Base-by-base conservation (phyloP, 192 early-diverging fungal species). In the Coemansia sp. region DNA sequence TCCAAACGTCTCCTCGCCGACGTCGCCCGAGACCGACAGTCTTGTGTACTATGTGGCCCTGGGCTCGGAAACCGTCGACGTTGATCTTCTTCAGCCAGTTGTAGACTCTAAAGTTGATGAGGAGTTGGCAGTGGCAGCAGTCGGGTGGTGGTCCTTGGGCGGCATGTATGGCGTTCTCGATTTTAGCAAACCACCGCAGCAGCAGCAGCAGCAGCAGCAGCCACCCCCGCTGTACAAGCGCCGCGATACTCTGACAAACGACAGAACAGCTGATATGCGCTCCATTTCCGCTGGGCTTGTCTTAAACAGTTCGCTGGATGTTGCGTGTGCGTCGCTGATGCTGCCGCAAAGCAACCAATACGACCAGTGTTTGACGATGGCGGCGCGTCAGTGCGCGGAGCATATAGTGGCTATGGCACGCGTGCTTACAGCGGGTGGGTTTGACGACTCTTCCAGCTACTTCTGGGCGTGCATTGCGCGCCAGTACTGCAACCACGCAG, bases 121-220 rank as follows among this genome's bases (percentile, higher is more conserved):
- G 15, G 20, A 34, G 1, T 5, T 25, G 37, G 13, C 63, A 37
- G 26, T 30, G 9, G 69, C 8, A 9, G 12, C 67, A 13, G 21
- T 43, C 3, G 53, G 42, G n/a, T 81, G 78, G 78, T 81, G 78
- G 78, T 69, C 78, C 15, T 30, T 75, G 64, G 78, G 78, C 37
- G 78, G 78, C 2, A 68, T 74, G 43, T 68, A 64, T 20, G 68
- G 60, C 18, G 68, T 71, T 4, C 33, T 71, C 2, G 76, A 79
- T 28, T 67, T 70, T 56, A 40, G 56, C 18, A 63, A 53, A 16
- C 21, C 51, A n/a, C 37, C 37, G 1, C 37, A 39, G 45, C 18
- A 26, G 46, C 58, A 45, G 40, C 21, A 40, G 25, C 10, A 57
- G n/a, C n/a, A n/a, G n/a, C n/a, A n/a, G 23, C 34, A 37, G 49